Base-by-base conservation (phyloP, 2,329 filamentous ascomycete genomes). In the Parastagonospora nodorum region DNA sequence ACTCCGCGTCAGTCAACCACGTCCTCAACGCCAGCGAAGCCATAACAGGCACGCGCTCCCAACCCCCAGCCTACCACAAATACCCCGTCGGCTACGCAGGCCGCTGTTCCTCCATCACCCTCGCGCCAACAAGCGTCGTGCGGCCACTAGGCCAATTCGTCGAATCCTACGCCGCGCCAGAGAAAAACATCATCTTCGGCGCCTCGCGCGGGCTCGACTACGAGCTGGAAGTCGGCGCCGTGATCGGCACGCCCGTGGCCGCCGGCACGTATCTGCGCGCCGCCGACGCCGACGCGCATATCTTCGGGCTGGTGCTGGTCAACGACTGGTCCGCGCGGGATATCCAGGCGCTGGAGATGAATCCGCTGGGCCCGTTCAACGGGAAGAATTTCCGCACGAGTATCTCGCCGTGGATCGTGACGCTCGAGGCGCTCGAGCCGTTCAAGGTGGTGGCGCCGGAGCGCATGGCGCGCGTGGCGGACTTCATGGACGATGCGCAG, bases 321-420 rank as follows among this genome's bases (percentile, higher is more conserved):
- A 87, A 87, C 55, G 84, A 87, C 54, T 88, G 84, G 84, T 81
- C 52, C 14, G 81, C 83, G 15, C 75, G 84, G n/a, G 84, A 87
- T 62, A 83, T 88, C 15, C 84, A 87, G 64, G 77, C 71, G 0
- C 73, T 83, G 16, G 85, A 87, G 58, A 86, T 87, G 83, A 74
- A 74, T 2, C 84, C 84, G 0, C 69, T 87, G 0, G 84, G 84
- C 0, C 85, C 85, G 0, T 77, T 87, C 45, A 84, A 86, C 43
- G 78, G 80, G 2, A 88, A 88, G 65, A 81, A 78, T 29, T 85
- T 86, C 37, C 79, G 77, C 6, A 87, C 84, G 0, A 79, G 77
- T 0, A 81, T 88, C 16, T 83, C 81, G 0, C 83, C 85, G 0
- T 88, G 85, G 85, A 73, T 87, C 10, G 68, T 87, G 3, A 84